Evolutionary conservation across 768 basidiomycete genomes (phyloP), one percentile per base, ranked within the genome.

Genomic region (Rhodocollybia butyracea): DNA sequence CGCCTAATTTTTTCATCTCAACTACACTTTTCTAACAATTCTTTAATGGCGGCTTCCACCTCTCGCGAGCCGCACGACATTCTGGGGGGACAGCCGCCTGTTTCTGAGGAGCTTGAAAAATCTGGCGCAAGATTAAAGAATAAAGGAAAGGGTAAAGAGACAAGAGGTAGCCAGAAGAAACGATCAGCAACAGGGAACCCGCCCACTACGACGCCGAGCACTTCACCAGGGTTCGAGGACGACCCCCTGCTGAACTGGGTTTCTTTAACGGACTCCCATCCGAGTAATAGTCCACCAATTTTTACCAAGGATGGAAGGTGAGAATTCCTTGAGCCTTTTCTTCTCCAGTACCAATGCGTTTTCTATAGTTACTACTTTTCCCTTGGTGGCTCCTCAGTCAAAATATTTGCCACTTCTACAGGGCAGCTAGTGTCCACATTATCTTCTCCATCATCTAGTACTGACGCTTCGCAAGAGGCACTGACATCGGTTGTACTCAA

Each of bases 231-330:
- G 64, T 55, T 40, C 52, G 46, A 57, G 30, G 19, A 50, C 29
- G 69, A 67, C 60, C 67, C 65, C 30, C 57, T 63, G 19, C 88
- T 86, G 88, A 71, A 80, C 51, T 92, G 90, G 90, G 75, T 78
- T 55, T 77, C 82, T 46, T 74, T 94, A 55, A 83, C 89, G 36
- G 88, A 91, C 69, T 77, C 84, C 10, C 78, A 77, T 51, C 78
- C 81, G 41, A 88, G 80, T 60, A 79, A 73, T 58, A 77, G 79
- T 36, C 81, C 90, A 5, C 87, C 91, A 34, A 72, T 94, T 59
- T 94, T 94, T 69, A 92, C 93, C 27, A 88, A 80, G 68, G 94
- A 98, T 70, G 91, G 91, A 71, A 86, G 85, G 94, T 94, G 66
- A 57, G 74, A 26, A 64, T 47, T 12, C 61, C 41, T 31, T 42